Base-by-base conservation (phyloP, 768 basidiomycete genomes). In the Pleurotus djamor region DNA sequence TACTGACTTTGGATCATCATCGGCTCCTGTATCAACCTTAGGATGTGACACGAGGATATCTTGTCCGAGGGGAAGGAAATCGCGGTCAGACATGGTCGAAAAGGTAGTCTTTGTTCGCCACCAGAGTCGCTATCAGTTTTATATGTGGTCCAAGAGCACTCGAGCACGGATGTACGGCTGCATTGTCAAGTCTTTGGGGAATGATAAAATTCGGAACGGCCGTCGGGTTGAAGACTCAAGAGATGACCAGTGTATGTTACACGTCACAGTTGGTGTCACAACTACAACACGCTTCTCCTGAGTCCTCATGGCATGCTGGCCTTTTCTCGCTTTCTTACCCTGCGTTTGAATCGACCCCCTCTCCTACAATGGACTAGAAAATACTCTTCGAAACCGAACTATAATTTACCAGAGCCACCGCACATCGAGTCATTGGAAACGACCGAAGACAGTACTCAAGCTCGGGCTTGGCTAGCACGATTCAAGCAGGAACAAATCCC, bases 381-480 rank as follows among this genome's bases (percentile, higher is more conserved):
- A 10, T 33, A 32, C 34, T 17, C 49, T 16, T 50, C 58, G 13
- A 6, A 16, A 36, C 36, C 48, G 21, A 28, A 50, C 5, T n/a
- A 17, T 16, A 14, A 57, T 14, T 68, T 82, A 21, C 79, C 80
- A 4, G 63, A 52, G 2, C 82, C 86, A 44, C 87, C 86, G 1
- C 57, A 65, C 50, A 38, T 83, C 45, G 35, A 54, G 37, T 59
- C 61, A 33, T 65, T 83, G 34, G 61, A 72, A 52, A 71, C 78
- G 0, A 64, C 77, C 1, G 71, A 76, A 57, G 81, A 85, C 48
- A 74, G 67, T 10, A 68, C 72, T 5, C 68, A 75, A 57, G 89
- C 88, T 7, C 76, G 80, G 13, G 64, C 64, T 36, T 91, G 89
- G 89, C 65, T 87, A 34, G 65, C 72, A 1, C 60, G 66, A 16